phyloP scores from a whole-genome alignment of 2,329 filamentous ascomycete species.

The Alternaria viburni region DNA sequence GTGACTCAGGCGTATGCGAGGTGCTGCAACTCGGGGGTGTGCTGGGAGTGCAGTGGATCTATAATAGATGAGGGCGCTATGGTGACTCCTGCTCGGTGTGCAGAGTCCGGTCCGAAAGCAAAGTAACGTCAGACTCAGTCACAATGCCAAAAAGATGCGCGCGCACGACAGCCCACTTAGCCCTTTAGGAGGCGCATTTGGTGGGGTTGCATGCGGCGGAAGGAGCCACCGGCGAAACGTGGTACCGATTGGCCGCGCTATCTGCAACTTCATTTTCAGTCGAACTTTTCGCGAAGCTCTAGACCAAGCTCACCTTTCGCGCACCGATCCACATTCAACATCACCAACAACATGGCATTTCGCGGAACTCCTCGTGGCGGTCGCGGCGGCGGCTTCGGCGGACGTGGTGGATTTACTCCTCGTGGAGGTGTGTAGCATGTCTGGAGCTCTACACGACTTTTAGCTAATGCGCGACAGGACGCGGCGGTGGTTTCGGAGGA shows the following conservation, averaged over 20 bases:
- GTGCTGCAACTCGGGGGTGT: not conserved
- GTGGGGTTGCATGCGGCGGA: conserved; percentile 28
- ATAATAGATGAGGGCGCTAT: not conserved
- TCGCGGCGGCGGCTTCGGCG: conserved; percentile 55
- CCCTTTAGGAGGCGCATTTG: conserved; percentile 27
- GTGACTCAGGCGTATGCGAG: conserved; percentile 38
- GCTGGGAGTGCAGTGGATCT: conserved; percentile 1
- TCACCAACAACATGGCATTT: conserved; percentile 65
- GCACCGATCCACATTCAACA: conserved; percentile 35
- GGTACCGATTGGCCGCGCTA: conserved; percentile 31
- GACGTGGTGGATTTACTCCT: conserved; percentile 59
- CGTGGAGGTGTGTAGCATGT: conserved; percentile 54
- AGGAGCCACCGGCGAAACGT: conserved; percentile 31
- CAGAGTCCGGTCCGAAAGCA: conserved; percentile 7
- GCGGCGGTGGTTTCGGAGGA: conserved; percentile 41
- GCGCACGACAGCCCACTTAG: conserved; percentile 32
- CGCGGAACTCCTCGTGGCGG: conserved; percentile 54
- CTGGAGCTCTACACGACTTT: conserved; percentile 24
- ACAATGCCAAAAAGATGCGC: conserved; percentile 33
- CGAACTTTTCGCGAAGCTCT: conserved; percentile 34
- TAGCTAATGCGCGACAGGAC: conserved; percentile 46
- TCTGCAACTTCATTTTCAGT: conserved; percentile 35
- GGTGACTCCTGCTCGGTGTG: conserved; percentile 10
- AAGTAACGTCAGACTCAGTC: conserved; percentile 15
- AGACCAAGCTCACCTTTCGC: conserved; percentile 34